Percentiles rank a stretch among this genome's conserved stretches.
phyloP scores from a whole-genome alignment of 1,284 basidiomycete species.

The Waitea zeae region DNA sequence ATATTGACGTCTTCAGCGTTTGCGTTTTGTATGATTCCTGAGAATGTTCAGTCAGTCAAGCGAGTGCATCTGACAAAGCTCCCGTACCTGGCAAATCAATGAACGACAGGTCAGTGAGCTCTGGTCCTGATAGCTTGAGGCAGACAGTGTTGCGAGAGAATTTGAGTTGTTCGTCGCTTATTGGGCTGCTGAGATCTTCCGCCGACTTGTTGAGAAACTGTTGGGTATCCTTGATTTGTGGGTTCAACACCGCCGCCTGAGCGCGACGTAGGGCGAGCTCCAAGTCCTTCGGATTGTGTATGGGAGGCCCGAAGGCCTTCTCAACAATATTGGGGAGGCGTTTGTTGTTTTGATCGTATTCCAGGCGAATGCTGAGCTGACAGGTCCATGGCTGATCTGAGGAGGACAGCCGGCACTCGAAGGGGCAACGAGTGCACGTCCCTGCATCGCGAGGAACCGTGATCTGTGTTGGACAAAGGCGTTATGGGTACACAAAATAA shows the following conservation, averaged over 20 bases:
- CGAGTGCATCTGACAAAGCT: background rate
- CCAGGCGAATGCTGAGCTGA: constrained; percentile 17
- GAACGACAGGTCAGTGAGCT: constrained; percentile 24
- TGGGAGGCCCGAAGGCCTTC: constrained; percentile 16
- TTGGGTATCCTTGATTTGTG: constrained; percentile 9
- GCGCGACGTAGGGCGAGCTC: constrained; percentile 24
- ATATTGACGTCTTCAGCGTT: constrained; percentile 15
- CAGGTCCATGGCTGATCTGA: constrained; percentile 17
- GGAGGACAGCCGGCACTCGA: constrained; percentile 20
- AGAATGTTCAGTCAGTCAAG: constrained; percentile 3
- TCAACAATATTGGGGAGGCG: constrained; percentile 14
- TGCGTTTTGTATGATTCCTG: constrained; percentile 18
- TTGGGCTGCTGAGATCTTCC: constrained; percentile 9
- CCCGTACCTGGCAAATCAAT: constrained; percentile 25
- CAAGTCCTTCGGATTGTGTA: constrained; percentile 18
- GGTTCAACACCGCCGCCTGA: constrained; percentile 25
- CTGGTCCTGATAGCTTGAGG: constrained; percentile 24
- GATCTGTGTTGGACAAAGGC: constrained; percentile 12
- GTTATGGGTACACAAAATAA: constrained; percentile 1
- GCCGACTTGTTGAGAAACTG: constrained; percentile 12
- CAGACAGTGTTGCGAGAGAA: constrained; percentile 28
- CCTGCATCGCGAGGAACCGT: constrained; percentile 20
- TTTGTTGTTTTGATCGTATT: constrained; percentile 14
- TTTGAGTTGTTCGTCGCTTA: constrained; percentile 5
- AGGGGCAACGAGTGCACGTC: constrained; percentile 25